Evolutionary conservation across 495 filamentous ascomycete genomes (phyloP).

Genomic region (Wilcoxina mikolae): DNA sequence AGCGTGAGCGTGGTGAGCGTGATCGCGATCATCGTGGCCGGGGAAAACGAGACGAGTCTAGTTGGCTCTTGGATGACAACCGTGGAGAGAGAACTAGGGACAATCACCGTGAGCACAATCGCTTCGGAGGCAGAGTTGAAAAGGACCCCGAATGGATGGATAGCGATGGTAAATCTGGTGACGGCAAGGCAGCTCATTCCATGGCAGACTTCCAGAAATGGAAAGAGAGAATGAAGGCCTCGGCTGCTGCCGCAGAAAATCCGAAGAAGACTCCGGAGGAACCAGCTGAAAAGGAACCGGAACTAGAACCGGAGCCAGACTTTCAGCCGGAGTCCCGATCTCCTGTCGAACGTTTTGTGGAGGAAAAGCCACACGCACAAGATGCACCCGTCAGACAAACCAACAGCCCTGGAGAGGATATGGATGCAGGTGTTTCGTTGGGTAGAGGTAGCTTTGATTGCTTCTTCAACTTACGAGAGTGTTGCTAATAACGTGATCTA

Average conservation of each 20-base stretch:
- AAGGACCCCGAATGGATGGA: conserved; percentile 81
- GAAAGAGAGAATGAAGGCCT: conserved; percentile 79
- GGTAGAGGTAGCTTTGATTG: neutral
- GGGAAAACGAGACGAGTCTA: conserved; percentile 33
- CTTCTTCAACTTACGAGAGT: neutral
- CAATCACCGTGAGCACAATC: conserved; percentile 24
- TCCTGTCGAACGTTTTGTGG: conserved; percentile 12
- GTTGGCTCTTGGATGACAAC: conserved; percentile 31
- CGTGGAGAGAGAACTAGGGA: conserved; percentile 31
- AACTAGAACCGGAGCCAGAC: conserved; percentile 1
- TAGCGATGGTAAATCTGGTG: conserved; percentile 51
- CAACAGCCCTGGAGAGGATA: neutral
- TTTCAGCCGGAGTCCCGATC: neutral
- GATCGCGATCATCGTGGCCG: conserved; percentile 30
- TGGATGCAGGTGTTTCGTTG: conserved; percentile 2
- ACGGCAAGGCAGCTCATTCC: conserved; percentile 42
- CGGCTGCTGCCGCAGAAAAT: conserved; percentile 12
- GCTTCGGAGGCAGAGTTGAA: conserved; percentile 38
- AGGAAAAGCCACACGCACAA: conserved; percentile 11
- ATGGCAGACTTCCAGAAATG: conserved; percentile 85
- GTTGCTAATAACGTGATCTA: neutral
- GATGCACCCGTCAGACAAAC: conserved; percentile 10
- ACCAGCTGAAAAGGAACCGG: neutral
- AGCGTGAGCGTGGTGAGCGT: conserved; percentile 40
- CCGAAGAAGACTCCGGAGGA: neutral